phyloP scores from a whole-genome alignment of 2,329 filamentous ascomycete genomes.

The Exophiala viscosa region DNA sequence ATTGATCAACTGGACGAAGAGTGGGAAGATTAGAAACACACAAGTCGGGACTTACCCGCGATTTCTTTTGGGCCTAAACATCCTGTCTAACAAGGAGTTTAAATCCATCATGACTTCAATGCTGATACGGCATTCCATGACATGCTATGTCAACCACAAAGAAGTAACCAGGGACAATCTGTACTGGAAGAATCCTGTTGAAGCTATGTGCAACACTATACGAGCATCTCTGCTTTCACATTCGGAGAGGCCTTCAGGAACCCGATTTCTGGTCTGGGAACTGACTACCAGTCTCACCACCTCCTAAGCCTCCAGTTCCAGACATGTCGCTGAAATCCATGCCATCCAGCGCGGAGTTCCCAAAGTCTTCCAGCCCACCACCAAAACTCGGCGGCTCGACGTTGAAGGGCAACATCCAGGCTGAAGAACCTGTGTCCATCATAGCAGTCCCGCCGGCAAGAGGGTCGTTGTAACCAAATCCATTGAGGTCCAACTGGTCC shows the following conservation, averaged over 20 bases:
- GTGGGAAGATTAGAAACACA: conserved; percentile 60
- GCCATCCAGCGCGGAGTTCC: conserved; percentile 20
- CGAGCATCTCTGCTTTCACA: neutral
- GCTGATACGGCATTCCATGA: no score
- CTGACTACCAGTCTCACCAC: conserved; percentile 12
- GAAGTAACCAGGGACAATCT: neutral
- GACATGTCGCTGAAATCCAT: conserved; percentile 20
- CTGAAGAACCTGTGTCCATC: conserved; percentile 39
- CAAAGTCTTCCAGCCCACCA: conserved; percentile 21
- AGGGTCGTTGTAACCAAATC: conserved; percentile 23
- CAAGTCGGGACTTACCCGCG: neutral
- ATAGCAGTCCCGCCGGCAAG: conserved; percentile 11
- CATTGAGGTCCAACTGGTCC: conserved; percentile 22
- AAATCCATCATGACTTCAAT: no score
- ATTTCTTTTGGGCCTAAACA: neutral
- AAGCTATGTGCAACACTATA: no score
- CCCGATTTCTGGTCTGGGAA: conserved; percentile 15
- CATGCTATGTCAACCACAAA: no score
- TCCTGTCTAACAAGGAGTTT: neutral
- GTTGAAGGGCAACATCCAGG: conserved; percentile 93
- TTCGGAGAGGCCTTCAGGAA: no score
- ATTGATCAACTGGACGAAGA: conserved; percentile 97
- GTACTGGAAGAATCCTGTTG: no score
- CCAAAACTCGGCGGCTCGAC: conserved; percentile 66
- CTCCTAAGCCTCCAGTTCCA: conserved; percentile 5